Evolutionary conservation across 345 rosid genomes (phyloP), one percentile per base, ranked within the genome.

Genomic region (Geranium rotundifolium): DNA sequence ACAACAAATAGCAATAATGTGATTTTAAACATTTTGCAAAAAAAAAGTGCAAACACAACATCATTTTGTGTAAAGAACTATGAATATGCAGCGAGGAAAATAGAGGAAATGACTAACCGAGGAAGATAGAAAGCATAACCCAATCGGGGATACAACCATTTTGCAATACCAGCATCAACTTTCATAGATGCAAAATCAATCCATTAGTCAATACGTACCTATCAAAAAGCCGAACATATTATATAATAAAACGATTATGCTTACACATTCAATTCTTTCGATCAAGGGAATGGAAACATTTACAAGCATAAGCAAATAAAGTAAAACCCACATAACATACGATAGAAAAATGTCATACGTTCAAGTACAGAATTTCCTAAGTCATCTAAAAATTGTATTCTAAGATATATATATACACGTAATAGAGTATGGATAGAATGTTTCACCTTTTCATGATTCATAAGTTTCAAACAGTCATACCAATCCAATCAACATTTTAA

Each of bases 191-290:
- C 65, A 57, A 95, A 90, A 67, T 95, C 97, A 71, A 82, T 95
- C 99, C 99, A 95, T 56, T 95, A 97, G 77, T 95, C 96, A 46
- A 90, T 77, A 39, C n/a, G 95, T 31, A 78, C 99, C 99, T 95
- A 62, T 16, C 64, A 60, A 63, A n/a, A 12, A 66, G 17, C 60
- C 62, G 37, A n/a, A 70, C 4, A 59, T 19, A 61, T 54, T 4
- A 15, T 12, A 54, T 19, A 7, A 12, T 17, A 50, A 39, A 46
- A 17, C 1, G 13, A 16, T 8, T 8, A 10, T 1, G 56, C 50
- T n/a, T n/a, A n/a, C n/a, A n/a, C n/a, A n/a, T n/a, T n/a, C n/a
- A n/a, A n/a, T n/a, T n/a, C n/a, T n/a, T n/a, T n/a, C n/a, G n/a
- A n/a, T n/a, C n/a, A n/a, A n/a, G n/a, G n/a, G 7, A 31, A 31